Percentiles rank a stretch among this genome's conserved stretches.
Evolutionary conservation across 1,139 yeast species (phyloP).

Genomic region (Geotrichum klebahnii): DNA sequence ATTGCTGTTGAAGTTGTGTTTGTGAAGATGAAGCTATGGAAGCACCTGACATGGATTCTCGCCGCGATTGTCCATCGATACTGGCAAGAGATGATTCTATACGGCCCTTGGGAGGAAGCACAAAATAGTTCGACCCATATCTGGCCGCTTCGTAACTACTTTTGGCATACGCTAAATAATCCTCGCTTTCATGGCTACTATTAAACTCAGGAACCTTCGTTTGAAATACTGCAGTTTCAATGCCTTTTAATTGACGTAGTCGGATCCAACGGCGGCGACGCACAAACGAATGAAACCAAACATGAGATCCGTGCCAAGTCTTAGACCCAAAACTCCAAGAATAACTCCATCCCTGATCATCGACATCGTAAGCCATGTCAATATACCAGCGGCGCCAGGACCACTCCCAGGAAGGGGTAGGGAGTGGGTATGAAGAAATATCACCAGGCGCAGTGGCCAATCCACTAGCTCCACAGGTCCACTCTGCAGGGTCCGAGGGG

Average conservation of each 20-base stretch:
- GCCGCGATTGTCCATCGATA: neutral
- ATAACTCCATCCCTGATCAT: constrained; percentile 76
- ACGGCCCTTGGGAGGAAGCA: constrained; percentile 17
- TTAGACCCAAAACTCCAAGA: constrained; percentile 41
- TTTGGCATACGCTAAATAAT: constrained; percentile 6
- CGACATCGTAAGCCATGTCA: constrained; percentile 66
- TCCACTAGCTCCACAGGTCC: constrained; percentile 31
- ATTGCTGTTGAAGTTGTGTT: neutral
- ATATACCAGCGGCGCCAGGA: constrained; percentile 69
- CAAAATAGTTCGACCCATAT: constrained; percentile 16
- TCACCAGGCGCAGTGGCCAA: constrained; percentile 37
- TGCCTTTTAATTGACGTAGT: constrained; percentile 28
- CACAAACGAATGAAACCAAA: constrained; percentile 42
- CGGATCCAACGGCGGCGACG: constrained; percentile 44
- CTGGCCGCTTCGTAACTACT: constrained; percentile 10
- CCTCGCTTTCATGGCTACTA: neutral
- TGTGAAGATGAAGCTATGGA: neutral
- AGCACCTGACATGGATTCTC: neutral
- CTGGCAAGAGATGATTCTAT: constrained; percentile 5
- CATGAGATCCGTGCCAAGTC: constrained; percentile 43
- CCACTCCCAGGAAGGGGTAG: constrained; percentile 70
- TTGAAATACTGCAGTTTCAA: neutral
- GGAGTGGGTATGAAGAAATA: constrained; percentile 52
- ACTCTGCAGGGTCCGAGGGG: constrained; percentile 51
- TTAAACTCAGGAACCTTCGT: neutral